Base-by-base conservation (phyloP, 2,329 filamentous ascomycete species). In the Penicillium janthinellum region DNA sequence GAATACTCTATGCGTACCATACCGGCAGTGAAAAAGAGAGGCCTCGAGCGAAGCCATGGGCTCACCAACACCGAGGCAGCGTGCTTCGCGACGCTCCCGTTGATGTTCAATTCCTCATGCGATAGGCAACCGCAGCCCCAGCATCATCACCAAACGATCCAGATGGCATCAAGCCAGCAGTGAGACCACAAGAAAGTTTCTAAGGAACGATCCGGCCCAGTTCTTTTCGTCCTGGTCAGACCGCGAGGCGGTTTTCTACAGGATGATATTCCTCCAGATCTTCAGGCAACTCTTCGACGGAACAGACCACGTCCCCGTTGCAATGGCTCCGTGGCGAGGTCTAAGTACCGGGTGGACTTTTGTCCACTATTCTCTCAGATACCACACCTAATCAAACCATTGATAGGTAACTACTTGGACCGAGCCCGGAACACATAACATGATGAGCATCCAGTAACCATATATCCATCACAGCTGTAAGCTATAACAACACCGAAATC, bases 401-500 rank as follows among this genome's bases (percentile, higher is more conserved):
- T n/a, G 44, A 50, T 50, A 22, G 3, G 22, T 22, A 50, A 4
- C 10, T 14, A 2, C n/a, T 4, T 25, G 11, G 20, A n/a, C 7
- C 31, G 22, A 20, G 31, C 31, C n/a, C 5, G n/a, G 6, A 35
- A 6, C 12, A 49, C 34, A 8, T 14, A 17, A 38, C 25, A 37
- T 6, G 20, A 28, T 28, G 4, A 34, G 38, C 22, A 47, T 35
- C 20, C 12, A 6, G 22, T 34, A n/a, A 48, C 25, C 41, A 28
- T 53, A 48, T 52, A 20, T 53, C 31, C 41, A 45, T 39, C 35
- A 14, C 17, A 5, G 35, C 41, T n/a, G 34, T 31, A 44, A 50
- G 42, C 42, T 53, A 48, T 20, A n/a, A 47, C 11, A 38, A 53
- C 37, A 53, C 56, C 54, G 41, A 61, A 58, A 31, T 58, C 45